Conservation (phyloP, 305 asterid genomes). For the Salvia sclarea region DNA sequence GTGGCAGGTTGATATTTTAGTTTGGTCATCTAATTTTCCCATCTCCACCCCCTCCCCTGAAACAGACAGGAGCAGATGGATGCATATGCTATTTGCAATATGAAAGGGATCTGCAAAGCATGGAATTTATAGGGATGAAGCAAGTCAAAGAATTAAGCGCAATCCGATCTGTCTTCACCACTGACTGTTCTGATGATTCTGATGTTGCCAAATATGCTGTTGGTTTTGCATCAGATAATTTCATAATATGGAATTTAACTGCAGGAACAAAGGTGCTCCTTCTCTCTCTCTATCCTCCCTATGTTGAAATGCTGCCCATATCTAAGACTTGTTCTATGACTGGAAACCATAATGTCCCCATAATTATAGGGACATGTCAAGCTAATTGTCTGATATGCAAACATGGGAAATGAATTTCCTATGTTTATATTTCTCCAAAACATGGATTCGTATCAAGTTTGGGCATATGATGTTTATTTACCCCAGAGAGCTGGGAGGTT, state of each 20-base stretch:
- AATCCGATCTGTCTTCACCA: constrained; percentile 54
- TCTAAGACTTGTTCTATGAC: background rate
- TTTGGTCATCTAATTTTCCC: constrained; percentile 23
- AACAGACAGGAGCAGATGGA: constrained; percentile 96
- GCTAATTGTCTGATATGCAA: background rate
- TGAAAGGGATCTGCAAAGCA: constrained; percentile 48
- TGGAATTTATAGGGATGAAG: constrained; percentile 87
- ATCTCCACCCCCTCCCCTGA: constrained; percentile 14
- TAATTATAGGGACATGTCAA: background rate
- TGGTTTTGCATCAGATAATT: constrained; percentile 87
- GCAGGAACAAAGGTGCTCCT: constrained; percentile 69
- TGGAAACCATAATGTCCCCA: constrained; percentile 3
- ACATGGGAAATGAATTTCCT: background rate
- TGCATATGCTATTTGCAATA: constrained; percentile 87
- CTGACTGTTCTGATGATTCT: constrained; percentile 42
- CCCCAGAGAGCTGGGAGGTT: constrained; percentile 9
- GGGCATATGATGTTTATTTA: constrained; percentile 3
- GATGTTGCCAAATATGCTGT: constrained; percentile 61
- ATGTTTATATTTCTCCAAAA: background rate
- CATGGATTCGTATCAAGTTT: constrained; percentile 2
- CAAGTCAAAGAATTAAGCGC: constrained; percentile 82
- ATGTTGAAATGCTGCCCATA: background rate
- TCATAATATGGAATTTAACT: constrained; percentile 77
- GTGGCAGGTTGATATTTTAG: constrained; percentile 17
- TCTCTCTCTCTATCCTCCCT: constrained; percentile 26